These are phyloP conservation scores for Fusarium camptoceras DNA, from an alignment of 2,329 filamentous ascomycete species.

Conservation along the genomic window DNA sequence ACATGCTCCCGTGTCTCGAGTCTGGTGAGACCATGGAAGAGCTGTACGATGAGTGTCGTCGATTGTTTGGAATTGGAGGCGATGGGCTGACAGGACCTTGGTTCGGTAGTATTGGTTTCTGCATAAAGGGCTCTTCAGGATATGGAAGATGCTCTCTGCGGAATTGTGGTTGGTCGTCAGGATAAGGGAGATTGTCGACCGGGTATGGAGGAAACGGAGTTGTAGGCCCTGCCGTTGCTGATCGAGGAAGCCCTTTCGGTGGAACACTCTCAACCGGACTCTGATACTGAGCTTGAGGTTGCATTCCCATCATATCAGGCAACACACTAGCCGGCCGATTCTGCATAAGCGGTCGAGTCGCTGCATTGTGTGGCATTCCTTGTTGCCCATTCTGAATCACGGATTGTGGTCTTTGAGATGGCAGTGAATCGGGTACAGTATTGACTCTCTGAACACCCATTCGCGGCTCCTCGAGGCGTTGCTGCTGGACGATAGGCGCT, in stretches of 20 bases:
- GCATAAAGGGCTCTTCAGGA: constrained; percentile 28
- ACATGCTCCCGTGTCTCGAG: constrained; percentile 45
- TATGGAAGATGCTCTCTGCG: constrained; percentile 15
- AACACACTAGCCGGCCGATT: constrained; percentile 38
- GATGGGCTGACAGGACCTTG: constrained; percentile 2
- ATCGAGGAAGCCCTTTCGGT: constrained; percentile 33
- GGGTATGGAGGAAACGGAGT: constrained; percentile 33
- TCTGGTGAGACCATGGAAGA: constrained; percentile 45
- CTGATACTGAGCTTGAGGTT: constrained; percentile 26
- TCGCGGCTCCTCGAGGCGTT: constrained; percentile 35
- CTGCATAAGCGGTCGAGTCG: constrained; percentile 22
- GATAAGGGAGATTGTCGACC: constrained; percentile 31
- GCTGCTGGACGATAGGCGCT: constrained; percentile 33
- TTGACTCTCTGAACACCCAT: constrained; percentile 40
- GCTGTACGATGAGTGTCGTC: constrained; percentile 46
- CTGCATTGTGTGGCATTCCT: background rate
- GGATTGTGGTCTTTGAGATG: constrained; percentile 34
- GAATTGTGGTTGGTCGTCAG: constrained; percentile 8
- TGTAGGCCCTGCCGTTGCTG: constrained; percentile 32
- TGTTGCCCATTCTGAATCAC: constrained; percentile 20
- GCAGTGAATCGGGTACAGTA: constrained; percentile 40
- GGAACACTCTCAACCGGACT: constrained; percentile 28
- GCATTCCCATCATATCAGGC: constrained; percentile 36
- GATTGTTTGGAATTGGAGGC: constrained; percentile 9
- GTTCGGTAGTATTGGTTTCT: background rate